Conservation (phyloP, 176 grass and related monocot genomes). For the Oryza brachyantha region DNA sequence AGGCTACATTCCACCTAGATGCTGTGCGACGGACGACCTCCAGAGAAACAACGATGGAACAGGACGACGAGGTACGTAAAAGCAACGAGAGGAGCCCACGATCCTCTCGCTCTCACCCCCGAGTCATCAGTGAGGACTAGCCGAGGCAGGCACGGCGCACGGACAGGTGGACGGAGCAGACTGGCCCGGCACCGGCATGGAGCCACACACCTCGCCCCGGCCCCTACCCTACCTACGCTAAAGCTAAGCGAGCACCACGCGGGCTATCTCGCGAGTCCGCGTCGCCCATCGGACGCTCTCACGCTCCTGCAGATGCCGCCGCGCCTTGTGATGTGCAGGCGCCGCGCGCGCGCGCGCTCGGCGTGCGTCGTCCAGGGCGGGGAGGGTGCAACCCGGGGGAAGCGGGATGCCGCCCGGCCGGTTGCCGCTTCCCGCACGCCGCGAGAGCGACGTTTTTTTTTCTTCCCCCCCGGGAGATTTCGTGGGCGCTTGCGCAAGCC, state of each 20-base stretch:
- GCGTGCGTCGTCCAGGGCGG: background rate
- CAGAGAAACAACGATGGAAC: background rate
- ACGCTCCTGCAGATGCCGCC: too few relatives aligned
- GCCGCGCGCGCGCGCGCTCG: too few relatives aligned
- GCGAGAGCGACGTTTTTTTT: background rate
- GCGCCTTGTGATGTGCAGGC: too few relatives aligned
- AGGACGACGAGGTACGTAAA: too few relatives aligned
- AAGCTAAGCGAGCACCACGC: too few relatives aligned
- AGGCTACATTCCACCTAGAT: background rate
- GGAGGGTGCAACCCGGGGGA: conserved; percentile 34
- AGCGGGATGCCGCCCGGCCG: conserved; percentile 15
- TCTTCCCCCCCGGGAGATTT: too few relatives aligned
- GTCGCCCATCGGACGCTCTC: too few relatives aligned
- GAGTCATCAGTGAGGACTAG: too few relatives aligned
- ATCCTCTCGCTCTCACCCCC: too few relatives aligned
- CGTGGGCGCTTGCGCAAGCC: background rate
- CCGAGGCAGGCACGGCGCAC: background rate
- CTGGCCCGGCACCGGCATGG: background rate
- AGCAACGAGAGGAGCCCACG: too few relatives aligned
- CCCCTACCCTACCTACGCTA: too few relatives aligned
- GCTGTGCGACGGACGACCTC: background rate
- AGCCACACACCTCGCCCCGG: background rate
- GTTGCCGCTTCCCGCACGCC: background rate
- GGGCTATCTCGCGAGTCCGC: too few relatives aligned
- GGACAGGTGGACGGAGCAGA: background rate